phyloP scores from a whole-genome alignment of 108 stramenopile species.

The Licmophora abbreviata region DNA sequence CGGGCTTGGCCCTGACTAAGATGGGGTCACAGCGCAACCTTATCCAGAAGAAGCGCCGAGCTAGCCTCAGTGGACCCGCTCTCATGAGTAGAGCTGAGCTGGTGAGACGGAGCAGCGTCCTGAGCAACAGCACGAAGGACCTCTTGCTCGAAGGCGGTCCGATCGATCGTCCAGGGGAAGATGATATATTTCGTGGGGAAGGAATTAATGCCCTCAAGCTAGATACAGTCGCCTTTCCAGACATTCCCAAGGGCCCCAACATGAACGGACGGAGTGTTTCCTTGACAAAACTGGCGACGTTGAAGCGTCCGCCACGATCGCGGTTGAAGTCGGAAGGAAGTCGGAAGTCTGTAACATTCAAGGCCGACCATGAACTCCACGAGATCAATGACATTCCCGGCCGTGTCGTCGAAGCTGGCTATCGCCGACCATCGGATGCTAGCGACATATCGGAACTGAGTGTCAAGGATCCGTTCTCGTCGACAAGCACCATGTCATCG shows the following conservation, averaged over 20 bases:
- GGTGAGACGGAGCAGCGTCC: background rate
- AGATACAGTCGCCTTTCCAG: background rate
- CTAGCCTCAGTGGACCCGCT: too few relatives aligned
- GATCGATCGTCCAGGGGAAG: background rate
- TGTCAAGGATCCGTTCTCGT: background rate
- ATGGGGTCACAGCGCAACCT: too few relatives aligned
- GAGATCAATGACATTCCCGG: background rate
- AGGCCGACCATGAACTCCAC: background rate
- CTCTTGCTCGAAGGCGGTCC: conserved; percentile 4
- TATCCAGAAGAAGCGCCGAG: background rate
- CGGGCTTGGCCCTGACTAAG: too few relatives aligned
- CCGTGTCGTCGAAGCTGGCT: background rate
- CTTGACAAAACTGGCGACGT: background rate
- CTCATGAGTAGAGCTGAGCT: too few relatives aligned
- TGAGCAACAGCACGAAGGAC: background rate
- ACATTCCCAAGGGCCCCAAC: background rate
- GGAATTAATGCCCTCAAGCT: background rate
- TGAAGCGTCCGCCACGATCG: background rate
- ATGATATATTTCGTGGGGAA: conserved; percentile 9
- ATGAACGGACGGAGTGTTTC: conserved; percentile 1
- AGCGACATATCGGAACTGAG: too few relatives aligned
- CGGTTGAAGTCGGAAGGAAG: background rate
- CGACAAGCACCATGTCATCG: background rate
- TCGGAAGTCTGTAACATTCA: background rate
- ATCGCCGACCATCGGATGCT: too few relatives aligned